Base-by-base conservation (phyloP, 352 stramenopile species). In the Pythium vanterpoolii region DNA sequence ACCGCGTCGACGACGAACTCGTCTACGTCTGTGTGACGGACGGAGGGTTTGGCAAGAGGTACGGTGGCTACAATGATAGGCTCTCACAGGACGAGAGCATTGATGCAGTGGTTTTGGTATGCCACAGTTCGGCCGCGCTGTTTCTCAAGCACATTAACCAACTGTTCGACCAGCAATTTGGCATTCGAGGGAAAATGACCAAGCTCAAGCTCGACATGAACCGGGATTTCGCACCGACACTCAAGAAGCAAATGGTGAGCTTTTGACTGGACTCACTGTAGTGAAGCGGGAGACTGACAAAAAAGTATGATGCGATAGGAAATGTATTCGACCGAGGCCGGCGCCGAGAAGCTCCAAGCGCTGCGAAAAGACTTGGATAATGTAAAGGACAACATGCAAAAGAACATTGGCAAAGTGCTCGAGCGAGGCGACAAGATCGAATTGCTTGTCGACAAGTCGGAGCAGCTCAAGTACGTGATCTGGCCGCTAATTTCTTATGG, bases 151-250 rank as follows among this genome's bases (percentile, higher is more conserved):
- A 95, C 65, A 91, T 95, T 59, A 90, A 93, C 59, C 81, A 86
- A 60, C 66, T 93, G 34, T 95, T 95, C 51, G 83, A 95, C 58
- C 73, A 81, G 42, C 72, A 93, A 69, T 95, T 93, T 63, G 84
- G 86, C 21, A 93, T 93, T 43, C 80, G 86, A 47, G 86, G 86
- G 45, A 93, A 93, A 58, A 83, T 84, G 42, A 95, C 86, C 43
- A 95, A 95, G 68, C 75, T 95, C 50, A 91, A 92, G 43, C 62
- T 93, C 24, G 86, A 95, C 54, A 86, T 95, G 79, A 93, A 95
- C 48, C 71, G 82, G 14, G 86, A 95, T 53, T 95, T 95, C 73
- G 76, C 77, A 28, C 79, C 80, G 26, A 88, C 75, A 16, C 58
- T 95, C 19, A 93, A 92, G 71, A 93, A 86, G 64, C 77, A 93